phyloP scores from a whole-genome alignment of 805 yeast species.

The Yarrowia porcina region DNA sequence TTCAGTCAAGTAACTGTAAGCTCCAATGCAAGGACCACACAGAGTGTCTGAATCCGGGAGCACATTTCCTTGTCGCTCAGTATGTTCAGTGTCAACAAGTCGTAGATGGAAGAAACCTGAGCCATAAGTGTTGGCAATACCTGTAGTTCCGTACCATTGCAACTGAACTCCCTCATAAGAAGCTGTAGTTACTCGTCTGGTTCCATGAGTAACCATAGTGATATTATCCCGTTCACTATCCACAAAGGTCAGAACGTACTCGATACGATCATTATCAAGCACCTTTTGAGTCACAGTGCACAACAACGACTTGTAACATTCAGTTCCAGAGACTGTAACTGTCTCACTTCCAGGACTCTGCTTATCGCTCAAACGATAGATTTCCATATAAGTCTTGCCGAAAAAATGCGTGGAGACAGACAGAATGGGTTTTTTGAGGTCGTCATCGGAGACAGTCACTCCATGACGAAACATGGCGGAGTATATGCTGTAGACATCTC shows the following conservation, averaged over 20 bases:
- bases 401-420: conserved; percentile 22
- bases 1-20: conserved; percentile 19
- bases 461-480: conserved; percentile 13
- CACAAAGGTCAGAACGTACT: background rate
- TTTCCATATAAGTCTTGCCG: conserved; percentile 24
- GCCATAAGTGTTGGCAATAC: conserved; percentile 19
- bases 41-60: conserved; percentile 5
- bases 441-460: conserved; percentile 20
- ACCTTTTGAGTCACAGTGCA: conserved; percentile 18
- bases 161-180: background rate
- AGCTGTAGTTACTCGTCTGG: conserved; percentile 17
- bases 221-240: conserved; percentile 1
- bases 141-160: conserved; percentile 25
- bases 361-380: background rate
- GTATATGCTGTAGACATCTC: conserved; percentile 18
- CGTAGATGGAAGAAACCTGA: conserved; percentile 18
- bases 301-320: conserved; percentile 3
- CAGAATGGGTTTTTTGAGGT: conserved; percentile 14
- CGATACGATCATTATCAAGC: conserved; percentile 10
- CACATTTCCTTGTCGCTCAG: conserved; percentile 9
- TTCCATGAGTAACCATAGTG: conserved; percentile 21
- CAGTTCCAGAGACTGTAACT: background rate
- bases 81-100: background rate
- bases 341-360: background rate
- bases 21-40: conserved; percentile 23